Conservation (phyloP, 306 rosid species). For the Morella rubra region DNA sequence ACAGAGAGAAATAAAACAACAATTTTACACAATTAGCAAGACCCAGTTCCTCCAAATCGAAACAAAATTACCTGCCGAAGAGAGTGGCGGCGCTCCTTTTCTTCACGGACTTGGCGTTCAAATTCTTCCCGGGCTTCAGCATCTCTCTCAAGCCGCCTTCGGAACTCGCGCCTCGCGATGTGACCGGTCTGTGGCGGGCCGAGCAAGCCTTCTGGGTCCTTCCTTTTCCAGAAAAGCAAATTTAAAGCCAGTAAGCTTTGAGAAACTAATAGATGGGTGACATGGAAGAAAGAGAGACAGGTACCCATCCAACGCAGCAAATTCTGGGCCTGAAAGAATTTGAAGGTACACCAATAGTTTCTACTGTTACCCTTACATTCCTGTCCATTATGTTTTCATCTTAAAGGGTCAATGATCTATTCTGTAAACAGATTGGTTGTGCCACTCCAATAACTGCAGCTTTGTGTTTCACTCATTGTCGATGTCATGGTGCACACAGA, state of each 20-base stretch:
- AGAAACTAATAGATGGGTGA: not conserved
- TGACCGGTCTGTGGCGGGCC: slow-evolving; percentile 76
- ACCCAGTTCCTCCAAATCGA: not conserved
- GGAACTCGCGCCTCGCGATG: slow-evolving; percentile 65
- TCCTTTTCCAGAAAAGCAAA: slow-evolving; percentile 18
- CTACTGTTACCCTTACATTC: too few species aligned
- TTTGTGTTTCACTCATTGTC: too few species aligned
- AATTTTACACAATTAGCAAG: too few species aligned
- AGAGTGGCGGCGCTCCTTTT: slow-evolving; percentile 68
- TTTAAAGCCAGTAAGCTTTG: not conserved
- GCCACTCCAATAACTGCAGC: too few species aligned
- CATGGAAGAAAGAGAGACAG: not conserved
- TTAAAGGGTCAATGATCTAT: too few species aligned
- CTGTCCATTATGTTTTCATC: too few species aligned
- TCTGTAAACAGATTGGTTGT: too few species aligned
- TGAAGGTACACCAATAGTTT: too few species aligned
- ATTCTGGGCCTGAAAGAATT: slow-evolving; percentile 34
- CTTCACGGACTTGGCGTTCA: slow-evolving; percentile 62
- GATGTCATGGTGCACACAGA: too few species aligned
- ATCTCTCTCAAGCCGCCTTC: slow-evolving; percentile 66
- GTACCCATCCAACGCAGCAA: slow-evolving; percentile 68
- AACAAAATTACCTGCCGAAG: slow-evolving; percentile 53
- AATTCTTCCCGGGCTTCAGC: slow-evolving; percentile 78
- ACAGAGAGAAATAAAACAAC: not conserved
- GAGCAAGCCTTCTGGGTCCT: slow-evolving; percentile 86